These are phyloP conservation scores for Aspergillus steynii DNA, from an alignment of 495 filamentous ascomycete species.

Conservation along the genomic window DNA sequence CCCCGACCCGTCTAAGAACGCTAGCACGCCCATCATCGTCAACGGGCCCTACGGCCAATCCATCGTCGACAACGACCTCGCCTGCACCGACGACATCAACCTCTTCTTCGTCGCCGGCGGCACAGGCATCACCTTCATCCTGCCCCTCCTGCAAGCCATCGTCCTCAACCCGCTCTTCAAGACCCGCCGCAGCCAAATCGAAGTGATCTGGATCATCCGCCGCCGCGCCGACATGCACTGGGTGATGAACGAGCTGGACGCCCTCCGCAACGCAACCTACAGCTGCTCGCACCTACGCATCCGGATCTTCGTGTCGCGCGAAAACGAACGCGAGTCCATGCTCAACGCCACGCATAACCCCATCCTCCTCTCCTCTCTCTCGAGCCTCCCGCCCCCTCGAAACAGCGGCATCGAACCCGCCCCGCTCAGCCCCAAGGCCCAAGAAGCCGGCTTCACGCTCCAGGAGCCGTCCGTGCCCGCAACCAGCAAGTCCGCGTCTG, in stretches of 20 bases:
- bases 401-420: background rate
- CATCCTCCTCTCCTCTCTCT: background rate
- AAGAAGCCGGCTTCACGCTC: background rate
- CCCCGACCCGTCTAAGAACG: slow-evolving; percentile 4
- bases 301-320: slow-evolving; percentile 58
- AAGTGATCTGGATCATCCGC: slow-evolving; percentile 64
- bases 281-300: slow-evolving; percentile 42
- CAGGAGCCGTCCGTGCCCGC: background rate
- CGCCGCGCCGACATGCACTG: slow-evolving; percentile 54
- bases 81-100: slow-evolving; percentile 46
- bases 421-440: background rate
- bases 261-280: slow-evolving; percentile 38
- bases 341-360: background rate
- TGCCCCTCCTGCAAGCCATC: slow-evolving; percentile 54
- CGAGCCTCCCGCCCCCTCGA: background rate
- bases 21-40: slow-evolving; percentile 42
- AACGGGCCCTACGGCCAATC: slow-evolving; percentile 60
- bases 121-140: slow-evolving; percentile 63
- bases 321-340: slow-evolving; percentile 14
- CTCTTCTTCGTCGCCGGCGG: slow-evolving; percentile 64
- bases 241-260: slow-evolving; percentile 55
- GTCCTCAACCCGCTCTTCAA: slow-evolving; percentile 27
- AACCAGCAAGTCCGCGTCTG: background rate
- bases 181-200: slow-evolving; percentile 38
- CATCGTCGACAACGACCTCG: slow-evolving; percentile 32